These are phyloP conservation scores for Vitis hybrid DNA, from an alignment of 177 flowering plant species.

Conservation along the genomic window DNA sequence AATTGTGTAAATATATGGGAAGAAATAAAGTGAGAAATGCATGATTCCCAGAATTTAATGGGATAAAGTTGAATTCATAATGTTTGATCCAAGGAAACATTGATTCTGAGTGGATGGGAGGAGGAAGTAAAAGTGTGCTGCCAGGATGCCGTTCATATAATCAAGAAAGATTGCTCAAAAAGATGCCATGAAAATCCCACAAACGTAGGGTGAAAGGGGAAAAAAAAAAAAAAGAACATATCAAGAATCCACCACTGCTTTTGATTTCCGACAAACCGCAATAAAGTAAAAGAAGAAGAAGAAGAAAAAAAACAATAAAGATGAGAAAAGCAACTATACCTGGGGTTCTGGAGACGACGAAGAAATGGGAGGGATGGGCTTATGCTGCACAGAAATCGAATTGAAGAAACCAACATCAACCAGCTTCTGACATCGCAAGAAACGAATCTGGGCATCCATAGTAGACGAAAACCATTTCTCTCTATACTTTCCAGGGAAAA, in stretches of 20 bases:
- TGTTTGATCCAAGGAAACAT: too few species aligned
- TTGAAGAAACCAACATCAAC: conserved; percentile 7
- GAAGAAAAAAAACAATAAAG: not conserved
- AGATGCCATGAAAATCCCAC: too few species aligned
- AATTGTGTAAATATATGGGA: too few species aligned
- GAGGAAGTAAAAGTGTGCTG: too few species aligned
- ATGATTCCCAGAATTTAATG: too few species aligned
- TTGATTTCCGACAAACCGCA: not conserved
- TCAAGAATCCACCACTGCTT: not conserved
- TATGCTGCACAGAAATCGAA: conserved; percentile 7
- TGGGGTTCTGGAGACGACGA: conserved; percentile 11
- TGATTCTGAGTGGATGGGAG: too few species aligned
- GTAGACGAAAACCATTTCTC: conserved; percentile 2
- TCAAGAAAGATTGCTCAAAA: too few species aligned
- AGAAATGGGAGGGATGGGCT: conserved; percentile 4
- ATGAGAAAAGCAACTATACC: conserved; percentile 11
- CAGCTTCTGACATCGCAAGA: conserved; percentile 5
- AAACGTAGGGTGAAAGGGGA: not conserved
- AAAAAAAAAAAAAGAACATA: not conserved
- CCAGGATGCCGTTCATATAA: too few species aligned
- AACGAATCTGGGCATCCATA: not conserved
- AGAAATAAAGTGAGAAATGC: too few species aligned
- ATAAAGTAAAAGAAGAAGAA: too few species aligned
- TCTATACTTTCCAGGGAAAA: not conserved
- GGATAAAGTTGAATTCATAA: too few species aligned